These are phyloP conservation scores for Pelargonium australe DNA, from an alignment of 441 rosid species.

Conservation along the genomic window DNA sequence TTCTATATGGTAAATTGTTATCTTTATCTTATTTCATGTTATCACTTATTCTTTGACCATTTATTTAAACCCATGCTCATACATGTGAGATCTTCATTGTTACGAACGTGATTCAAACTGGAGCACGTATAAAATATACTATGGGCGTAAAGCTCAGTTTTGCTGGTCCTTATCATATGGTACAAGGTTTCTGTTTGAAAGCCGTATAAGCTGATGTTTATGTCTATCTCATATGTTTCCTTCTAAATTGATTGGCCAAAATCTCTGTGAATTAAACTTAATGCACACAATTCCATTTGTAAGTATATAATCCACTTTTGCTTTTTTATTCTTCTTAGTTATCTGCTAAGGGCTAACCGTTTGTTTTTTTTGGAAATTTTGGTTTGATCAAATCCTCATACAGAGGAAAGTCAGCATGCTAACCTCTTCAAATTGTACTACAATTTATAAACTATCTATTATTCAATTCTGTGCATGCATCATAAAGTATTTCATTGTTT, in stretches of 20 bases:
- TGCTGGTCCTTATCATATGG: too few species aligned
- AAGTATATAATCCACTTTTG: not conserved
- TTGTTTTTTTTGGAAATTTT: too few species aligned
- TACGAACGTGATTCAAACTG: not conserved
- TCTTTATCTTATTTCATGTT: constrained; percentile 8
- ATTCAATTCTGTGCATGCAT: too few species aligned
- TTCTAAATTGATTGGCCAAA: not conserved
- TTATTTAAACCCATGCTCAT: not conserved
- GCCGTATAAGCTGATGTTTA: too few species aligned
- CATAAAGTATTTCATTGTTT: too few species aligned
- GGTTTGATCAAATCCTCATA: too few species aligned
- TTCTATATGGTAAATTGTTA: constrained; percentile 70
- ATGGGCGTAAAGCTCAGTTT: too few species aligned
- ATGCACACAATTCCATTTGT: not conserved
- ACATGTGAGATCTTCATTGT: not conserved
- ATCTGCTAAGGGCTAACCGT: too few species aligned
- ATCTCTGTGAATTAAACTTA: not conserved
- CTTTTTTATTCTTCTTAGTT: not conserved
- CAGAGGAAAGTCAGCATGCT: too few species aligned
- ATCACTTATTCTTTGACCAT: not conserved
- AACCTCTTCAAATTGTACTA: too few species aligned
- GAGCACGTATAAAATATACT: not conserved
- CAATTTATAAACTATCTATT: too few species aligned
- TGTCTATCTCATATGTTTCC: not conserved
- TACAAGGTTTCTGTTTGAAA: too few species aligned